Evolutionary conservation across 345 rosid species (phyloP).

Genomic region (Stellera chamaejasme): DNA sequence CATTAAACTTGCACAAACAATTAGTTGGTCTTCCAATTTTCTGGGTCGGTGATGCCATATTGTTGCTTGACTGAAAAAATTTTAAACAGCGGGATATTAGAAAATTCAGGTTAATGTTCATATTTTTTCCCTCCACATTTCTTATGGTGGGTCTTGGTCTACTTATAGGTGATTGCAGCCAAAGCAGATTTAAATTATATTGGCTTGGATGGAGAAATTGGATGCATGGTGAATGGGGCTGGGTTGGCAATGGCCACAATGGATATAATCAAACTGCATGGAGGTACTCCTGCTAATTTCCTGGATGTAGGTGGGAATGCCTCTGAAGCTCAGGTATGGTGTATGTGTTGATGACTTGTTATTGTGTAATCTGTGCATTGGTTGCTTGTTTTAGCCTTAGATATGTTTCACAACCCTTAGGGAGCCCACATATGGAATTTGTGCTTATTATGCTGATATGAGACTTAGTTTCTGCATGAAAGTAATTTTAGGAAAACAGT

Average conservation of each 20-base stretch:
- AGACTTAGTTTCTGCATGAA: too few species aligned
- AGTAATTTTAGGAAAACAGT: too few species aligned
- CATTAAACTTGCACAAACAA: too few species aligned
- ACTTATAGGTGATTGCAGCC: slow-evolving; percentile 78
- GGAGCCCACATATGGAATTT: too few species aligned
- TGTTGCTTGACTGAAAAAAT: too few species aligned
- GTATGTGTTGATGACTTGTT: background rate
- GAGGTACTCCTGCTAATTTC: slow-evolving; percentile 99
- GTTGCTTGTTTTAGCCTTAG: too few species aligned
- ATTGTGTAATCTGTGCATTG: too few species aligned
- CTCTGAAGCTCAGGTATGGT: slow-evolving; percentile 84
- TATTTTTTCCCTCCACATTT: slow-evolving; percentile 1
- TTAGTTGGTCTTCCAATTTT: too few species aligned
- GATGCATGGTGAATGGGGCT: slow-evolving; percentile 99
- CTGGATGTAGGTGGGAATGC: slow-evolving; percentile 99
- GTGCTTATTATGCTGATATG: background rate
- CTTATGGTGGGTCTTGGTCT: slow-evolving; percentile 9
- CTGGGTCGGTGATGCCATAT: too few species aligned
- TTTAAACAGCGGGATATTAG: too few species aligned
- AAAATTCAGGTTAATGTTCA: background rate
- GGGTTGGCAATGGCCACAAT: slow-evolving; percentile 99
- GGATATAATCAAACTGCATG: slow-evolving; percentile 97
- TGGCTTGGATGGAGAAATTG: slow-evolving; percentile 98
- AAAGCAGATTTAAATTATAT: slow-evolving; percentile 96
- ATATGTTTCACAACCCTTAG: too few species aligned